Conservation (phyloP, 257 asterid genomes). For the Schizonepeta tenuifolia region DNA sequence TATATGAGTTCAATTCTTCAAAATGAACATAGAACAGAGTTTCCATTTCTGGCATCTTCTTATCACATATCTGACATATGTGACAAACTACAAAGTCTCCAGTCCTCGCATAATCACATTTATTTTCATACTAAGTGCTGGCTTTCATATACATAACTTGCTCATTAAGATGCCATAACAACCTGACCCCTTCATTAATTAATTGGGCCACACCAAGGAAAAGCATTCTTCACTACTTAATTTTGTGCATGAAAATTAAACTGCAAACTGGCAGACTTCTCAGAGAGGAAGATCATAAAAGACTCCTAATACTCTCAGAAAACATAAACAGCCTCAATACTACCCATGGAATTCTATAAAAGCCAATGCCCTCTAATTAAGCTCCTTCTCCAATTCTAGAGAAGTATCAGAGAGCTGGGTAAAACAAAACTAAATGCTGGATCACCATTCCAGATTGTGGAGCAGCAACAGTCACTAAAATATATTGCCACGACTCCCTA, state of each 20-base stretch:
- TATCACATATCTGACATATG: conserved; percentile 19
- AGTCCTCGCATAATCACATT: neutral
- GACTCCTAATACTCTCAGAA: no score
- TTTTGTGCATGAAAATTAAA: conserved; percentile 1
- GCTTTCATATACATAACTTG: conserved; percentile 5
- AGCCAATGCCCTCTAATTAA: conserved; percentile 12
- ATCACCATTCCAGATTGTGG: neutral
- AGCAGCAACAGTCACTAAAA: conserved; percentile 1
- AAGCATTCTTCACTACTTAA: conserved; percentile 19
- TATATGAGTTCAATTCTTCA: conserved; percentile 21
- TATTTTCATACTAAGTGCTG: conserved; percentile 8
- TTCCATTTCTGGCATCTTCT: conserved; percentile 28
- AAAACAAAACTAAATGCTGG: conserved; percentile 11
- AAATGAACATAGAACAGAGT: conserved; percentile 18
- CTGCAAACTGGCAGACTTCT: conserved; percentile 3
- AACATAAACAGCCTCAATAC: no score
- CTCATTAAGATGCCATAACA: neutral
- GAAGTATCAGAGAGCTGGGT: neutral
- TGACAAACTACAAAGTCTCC: conserved; percentile 11
- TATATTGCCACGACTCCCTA: conserved; percentile 10
- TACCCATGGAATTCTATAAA: conserved; percentile 19
- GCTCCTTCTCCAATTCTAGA: conserved; percentile 21
- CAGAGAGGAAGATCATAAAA: neutral
- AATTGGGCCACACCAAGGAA: conserved; percentile 19
- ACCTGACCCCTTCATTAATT: conserved; percentile 1